A percentile compares a stretch with the other conserved stretches of the same genome.
These are phyloP conservation scores for Neopestalotiopsis clavispora DNA, from an alignment of 2,329 filamentous ascomycete species.

Conservation along the genomic window DNA sequence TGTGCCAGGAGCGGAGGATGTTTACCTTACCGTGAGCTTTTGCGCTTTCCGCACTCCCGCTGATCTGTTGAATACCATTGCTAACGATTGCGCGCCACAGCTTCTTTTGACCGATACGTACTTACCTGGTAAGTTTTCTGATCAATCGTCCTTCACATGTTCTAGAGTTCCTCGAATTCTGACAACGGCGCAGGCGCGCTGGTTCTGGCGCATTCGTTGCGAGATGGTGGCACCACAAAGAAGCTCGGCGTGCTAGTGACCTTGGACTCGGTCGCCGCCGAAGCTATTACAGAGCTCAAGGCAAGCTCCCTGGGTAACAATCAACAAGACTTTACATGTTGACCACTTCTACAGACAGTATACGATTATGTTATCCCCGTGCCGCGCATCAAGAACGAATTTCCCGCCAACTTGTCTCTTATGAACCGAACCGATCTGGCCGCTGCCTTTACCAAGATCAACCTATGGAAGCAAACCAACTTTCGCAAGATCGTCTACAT, in stretches of 20 bases:
- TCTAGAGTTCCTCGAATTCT: conserved; percentile 21
- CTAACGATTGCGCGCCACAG: conserved; percentile 53
- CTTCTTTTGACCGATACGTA: conserved; percentile 92
- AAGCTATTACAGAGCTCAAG: conserved; percentile 79
- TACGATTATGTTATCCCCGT: conserved; percentile 92
- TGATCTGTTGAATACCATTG: conserved; percentile 10
- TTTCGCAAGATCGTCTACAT: conserved; percentile 94
- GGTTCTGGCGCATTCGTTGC: conserved; percentile 91
- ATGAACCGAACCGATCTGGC: conserved; percentile 92
- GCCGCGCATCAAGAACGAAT: conserved; percentile 75
- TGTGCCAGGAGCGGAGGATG: conserved; percentile 33
- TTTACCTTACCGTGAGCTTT: conserved; percentile 21
- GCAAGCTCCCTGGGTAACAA: conserved; percentile 47
- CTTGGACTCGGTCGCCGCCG: conserved; percentile 74
- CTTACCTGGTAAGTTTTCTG: conserved; percentile 74
- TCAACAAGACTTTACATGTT: conserved; percentile 17
- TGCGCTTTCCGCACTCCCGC: conserved; percentile 10
- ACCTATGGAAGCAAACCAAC: conserved; percentile 88
- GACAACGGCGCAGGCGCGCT: conserved; percentile 69
- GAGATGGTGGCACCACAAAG: conserved; percentile 85
- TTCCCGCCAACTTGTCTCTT: conserved; percentile 81
- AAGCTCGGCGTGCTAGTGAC: conserved; percentile 87
- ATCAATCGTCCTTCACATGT: conserved; percentile 19
- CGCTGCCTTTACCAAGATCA: conserved; percentile 95
- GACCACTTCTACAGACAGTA: conserved; percentile 60